Percentiles rank a stretch among this genome's conserved stretches.
These are phyloP conservation scores for Zygoascus flipseniorum DNA, from an alignment of 805 yeast genomes.

Conservation along the genomic window DNA sequence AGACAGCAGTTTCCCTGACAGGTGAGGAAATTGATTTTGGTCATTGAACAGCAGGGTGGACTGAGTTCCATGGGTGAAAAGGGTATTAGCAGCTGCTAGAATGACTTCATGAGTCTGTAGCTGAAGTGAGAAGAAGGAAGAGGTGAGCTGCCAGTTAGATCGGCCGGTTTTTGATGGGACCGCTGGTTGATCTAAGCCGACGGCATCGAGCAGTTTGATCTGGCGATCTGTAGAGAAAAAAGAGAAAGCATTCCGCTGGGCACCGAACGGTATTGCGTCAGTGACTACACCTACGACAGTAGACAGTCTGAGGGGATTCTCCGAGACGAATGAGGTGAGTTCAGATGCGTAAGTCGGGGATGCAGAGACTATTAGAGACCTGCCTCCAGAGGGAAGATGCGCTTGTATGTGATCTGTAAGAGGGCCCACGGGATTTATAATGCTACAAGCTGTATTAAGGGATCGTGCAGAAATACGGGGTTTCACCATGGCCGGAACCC, in stretches of 20 bases:
- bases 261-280: conserved; percentile 27
- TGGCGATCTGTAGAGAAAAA: conserved; percentile 15
- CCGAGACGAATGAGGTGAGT: conserved; percentile 11
- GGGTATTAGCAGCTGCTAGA: conserved; percentile 27
- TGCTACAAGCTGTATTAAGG: not conserved
- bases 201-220: conserved; percentile 18
- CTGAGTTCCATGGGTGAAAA: conserved; percentile 23
- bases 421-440: not conserved
- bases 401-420: not conserved
- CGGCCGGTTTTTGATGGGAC: conserved; percentile 8
- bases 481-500: no score
- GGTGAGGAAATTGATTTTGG: not conserved
- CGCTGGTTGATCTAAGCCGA: conserved; percentile 4
- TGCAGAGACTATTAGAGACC: conserved; percentile 22
- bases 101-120: conserved; percentile 12
- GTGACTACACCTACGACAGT: conserved; percentile 21
- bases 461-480: not conserved
- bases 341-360: conserved; percentile 30
- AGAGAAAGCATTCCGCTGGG: conserved; percentile 26
- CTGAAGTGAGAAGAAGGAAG: conserved; percentile 6
- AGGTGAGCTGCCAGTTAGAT: conserved; percentile 11
- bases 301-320: conserved; percentile 5
- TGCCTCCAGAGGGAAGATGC: conserved; percentile 6
- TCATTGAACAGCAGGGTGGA: conserved; percentile 10
- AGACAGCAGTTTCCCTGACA: conserved; percentile 4